Percentiles rank a stretch among this genome's conserved stretches.
Conservation (phyloP, 75 land plant species). For the Pinus taeda region DNA sequence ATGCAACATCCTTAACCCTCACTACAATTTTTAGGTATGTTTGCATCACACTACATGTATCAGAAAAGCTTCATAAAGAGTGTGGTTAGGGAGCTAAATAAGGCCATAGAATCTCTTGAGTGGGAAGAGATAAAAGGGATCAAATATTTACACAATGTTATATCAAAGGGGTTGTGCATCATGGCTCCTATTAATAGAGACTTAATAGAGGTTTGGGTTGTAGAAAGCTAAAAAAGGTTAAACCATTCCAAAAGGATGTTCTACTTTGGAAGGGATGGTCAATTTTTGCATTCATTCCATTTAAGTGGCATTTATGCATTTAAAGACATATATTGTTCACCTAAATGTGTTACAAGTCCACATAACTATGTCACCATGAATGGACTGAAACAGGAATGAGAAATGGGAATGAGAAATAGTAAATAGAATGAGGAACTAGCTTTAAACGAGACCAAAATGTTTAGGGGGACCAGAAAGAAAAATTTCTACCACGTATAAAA, state of each 20-base stretch:
- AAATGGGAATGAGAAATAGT: too few relatives aligned
- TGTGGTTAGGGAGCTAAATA: neutral
- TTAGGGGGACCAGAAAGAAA: too few relatives aligned
- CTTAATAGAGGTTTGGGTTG: neutral
- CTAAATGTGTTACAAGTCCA: too few relatives aligned
- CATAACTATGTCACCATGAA: too few relatives aligned
- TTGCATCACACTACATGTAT: neutral
- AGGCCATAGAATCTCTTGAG: neutral
- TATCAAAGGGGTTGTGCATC: neutral
- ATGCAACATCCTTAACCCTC: slow-evolving; percentile 23
- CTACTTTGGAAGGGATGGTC: too few relatives aligned
- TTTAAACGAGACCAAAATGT: too few relatives aligned
- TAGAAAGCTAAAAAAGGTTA: neutral
- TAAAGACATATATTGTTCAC: too few relatives aligned
- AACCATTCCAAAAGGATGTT: slow-evolving; percentile 2
- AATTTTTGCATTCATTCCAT: too few relatives aligned
- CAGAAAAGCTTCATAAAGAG: neutral
- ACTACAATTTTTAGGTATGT: slow-evolving; percentile 9
- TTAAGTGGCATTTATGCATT: too few relatives aligned
- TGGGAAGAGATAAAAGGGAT: neutral
- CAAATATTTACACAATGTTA: neutral
- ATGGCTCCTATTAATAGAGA: neutral
- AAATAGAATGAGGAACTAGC: too few relatives aligned
- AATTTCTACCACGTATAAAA: too few relatives aligned
- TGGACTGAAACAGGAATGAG: too few relatives aligned